These are phyloP conservation scores for Andrographis paniculata DNA, from an alignment of 305 asterid genomes.

Conservation along the genomic window DNA sequence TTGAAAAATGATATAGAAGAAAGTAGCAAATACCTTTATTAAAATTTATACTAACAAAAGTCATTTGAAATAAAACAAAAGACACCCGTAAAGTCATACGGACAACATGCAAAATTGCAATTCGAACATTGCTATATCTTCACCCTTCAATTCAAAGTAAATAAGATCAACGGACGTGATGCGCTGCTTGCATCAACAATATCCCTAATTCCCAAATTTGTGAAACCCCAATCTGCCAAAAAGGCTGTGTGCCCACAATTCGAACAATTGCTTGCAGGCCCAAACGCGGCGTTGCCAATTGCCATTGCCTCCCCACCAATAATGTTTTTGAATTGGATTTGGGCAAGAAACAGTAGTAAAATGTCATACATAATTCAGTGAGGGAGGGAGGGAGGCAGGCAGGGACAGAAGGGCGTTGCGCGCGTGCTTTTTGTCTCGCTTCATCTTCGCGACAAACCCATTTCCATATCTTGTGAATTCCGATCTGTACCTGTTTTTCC, in stretches of 20 bases:
- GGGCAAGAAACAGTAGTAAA: neutral
- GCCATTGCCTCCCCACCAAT: neutral
- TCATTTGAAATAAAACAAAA: no score
- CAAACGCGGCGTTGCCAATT: neutral
- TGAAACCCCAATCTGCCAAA: neutral
- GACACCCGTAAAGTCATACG: no score
- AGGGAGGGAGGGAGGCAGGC: neutral
- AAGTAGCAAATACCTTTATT: no score
- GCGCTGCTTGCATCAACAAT: neutral
- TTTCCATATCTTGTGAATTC: neutral
- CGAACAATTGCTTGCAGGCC: no score
- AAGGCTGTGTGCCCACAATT: neutral
- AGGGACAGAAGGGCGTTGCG: neutral
- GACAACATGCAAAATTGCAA: no score
- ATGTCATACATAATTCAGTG: neutral
- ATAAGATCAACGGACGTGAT: no score
- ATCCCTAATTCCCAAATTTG: neutral
- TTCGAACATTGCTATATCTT: no score
- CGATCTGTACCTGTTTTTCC: neutral
- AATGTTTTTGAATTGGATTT: neutral
- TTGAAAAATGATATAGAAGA: no score
- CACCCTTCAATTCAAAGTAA: no score
- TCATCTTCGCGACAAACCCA: neutral
- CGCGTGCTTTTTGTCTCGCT: neutral
- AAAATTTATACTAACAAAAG: no score